phyloP scores from a whole-genome alignment of 768 basidiomycete species.

The Termitomyces sp. region DNA sequence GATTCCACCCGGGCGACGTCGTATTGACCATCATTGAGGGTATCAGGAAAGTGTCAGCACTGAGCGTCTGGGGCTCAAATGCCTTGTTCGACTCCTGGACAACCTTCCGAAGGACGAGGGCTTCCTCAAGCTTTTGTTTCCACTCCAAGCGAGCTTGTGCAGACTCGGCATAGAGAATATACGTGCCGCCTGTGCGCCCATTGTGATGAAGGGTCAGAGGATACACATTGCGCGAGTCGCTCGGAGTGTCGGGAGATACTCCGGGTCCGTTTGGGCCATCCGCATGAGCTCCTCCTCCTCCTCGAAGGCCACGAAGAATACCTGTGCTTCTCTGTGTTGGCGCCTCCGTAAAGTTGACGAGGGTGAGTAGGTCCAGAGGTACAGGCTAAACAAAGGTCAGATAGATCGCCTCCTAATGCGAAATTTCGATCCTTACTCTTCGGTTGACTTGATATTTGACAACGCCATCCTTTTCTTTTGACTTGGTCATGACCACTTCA shows the following conservation, averaged over 20 bases:
- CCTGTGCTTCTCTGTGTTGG: constrained; percentile 75
- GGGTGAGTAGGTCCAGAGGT: constrained; percentile 84
- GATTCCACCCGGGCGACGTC: constrained; percentile 62
- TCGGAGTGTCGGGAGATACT: constrained; percentile 36
- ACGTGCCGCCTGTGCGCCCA: constrained; percentile 82
- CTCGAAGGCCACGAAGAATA: constrained; percentile 63
- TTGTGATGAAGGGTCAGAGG: constrained; percentile 90
- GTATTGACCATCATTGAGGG: constrained; percentile 56
- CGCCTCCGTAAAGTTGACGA: constrained; percentile 80
- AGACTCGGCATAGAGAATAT: constrained; percentile 86
- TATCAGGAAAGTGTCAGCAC: constrained; percentile 83
- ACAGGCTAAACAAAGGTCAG: constrained; percentile 62
- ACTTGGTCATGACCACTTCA: constrained; percentile 86
- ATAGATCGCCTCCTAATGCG: background rate
- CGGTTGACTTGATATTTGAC: constrained; percentile 80
- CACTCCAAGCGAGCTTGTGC: constrained; percentile 76
- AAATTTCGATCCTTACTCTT: constrained; percentile 49
- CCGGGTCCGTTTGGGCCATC: constrained; percentile 24
- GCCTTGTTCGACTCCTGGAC: constrained; percentile 94
- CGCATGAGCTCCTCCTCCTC: constrained; percentile 33
- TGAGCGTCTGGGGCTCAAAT: constrained; percentile 89
- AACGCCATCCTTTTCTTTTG: constrained; percentile 73
- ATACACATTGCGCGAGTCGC: constrained; percentile 75
- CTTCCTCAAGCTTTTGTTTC: constrained; percentile 88
- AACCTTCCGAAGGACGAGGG: constrained; percentile 77